Base-by-base conservation (phyloP, 495 filamentous ascomycete genomes). In the Xanthoparmelia taractica region DNA sequence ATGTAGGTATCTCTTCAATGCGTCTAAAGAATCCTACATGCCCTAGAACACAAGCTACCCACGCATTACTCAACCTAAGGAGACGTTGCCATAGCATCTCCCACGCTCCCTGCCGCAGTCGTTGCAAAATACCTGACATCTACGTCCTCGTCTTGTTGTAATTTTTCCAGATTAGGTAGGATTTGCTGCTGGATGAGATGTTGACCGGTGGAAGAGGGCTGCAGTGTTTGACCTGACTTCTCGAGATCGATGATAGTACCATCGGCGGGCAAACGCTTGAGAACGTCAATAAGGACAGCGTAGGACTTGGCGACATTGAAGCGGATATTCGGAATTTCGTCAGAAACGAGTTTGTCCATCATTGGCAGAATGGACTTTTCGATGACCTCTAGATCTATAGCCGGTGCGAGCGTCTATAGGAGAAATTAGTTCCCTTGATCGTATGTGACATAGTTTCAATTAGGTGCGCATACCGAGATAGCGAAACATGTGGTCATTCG, bases 301-400 rank as follows among this genome's bases (percentile, higher is more conserved):
- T 97, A 98, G 34, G 95, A 97, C 77, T 98, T 98, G 61, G 94
- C 95, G 58, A 97, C 93, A 72, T 98, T 98, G 82, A 98, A 98
- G 59, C 94, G 91, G 73, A 98, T 98, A 74, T 98, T 98, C 59
- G 94, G 94, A 71, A 98, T 98, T 34, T 92, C 91, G 71, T 98
- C 94, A 20, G 82, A 80, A 34, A 96, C 88, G 36, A 98, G 86
- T 76, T 92, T 87, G 70, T 96, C 90, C 74, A 98, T 82, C 82
- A 97, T 97, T 41, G 95, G 93, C 13, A 98, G 84, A 69, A 98
- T 94, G 25, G 88, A 93, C 72, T 87, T 87, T 72, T 92, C 87
- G 71, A 97, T 94, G 62, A 96, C 90, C 56, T 90, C 88, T 60
- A 97, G 78, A 68, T 88, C 92, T 68, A 97, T 90, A 66, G 93